Base-by-base conservation (phyloP, 306 rosid genomes). In the Geum urbanum region DNA sequence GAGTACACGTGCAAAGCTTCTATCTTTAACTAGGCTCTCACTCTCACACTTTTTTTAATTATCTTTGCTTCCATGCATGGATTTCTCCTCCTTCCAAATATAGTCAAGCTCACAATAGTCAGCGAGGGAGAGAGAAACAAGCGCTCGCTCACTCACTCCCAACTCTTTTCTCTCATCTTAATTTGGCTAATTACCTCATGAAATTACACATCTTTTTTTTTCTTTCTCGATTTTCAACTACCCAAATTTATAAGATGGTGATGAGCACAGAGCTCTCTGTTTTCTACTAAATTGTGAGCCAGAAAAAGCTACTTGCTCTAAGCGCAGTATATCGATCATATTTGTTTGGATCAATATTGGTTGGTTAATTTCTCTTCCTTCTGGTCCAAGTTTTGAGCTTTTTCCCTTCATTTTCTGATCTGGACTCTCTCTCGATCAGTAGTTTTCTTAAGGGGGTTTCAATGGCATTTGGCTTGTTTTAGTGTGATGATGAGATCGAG, bases 61-160 rank as follows among this genome's bases (percentile, higher is more conserved):
- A 77, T 56, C 87, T 85, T 89, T 87, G 90, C 90, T 89, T 88
- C 86, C 96, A 82, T 92, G 98, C 96, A 92, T 89, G 96, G 91
- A 84, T 89, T 89, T 89, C 96, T 59, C 64, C 61, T 83, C 97
- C 92, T 89, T 32, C 97, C 96, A 86, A 84, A 85, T 66, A 73
- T 79, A 82, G 83, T 77, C 86, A 79, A 84, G 76, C 69, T 63
- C 70, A 62, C 68, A 72, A 70, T 61, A 55, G 66, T 55, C 46
- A 60, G 39, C 72, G 80, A 79, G 71, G 75, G 69, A 79, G 60
- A 72, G 79, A 88, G 77, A 82, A 77, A 84, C 82, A 71, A 84
- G 62, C 89, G 76, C 91, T 79, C 77, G 67, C 81, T 78, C 86
- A 3, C 83, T 82, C 74, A 76, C 80, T 79, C 71, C 37, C 37